Conservation (phyloP, 129 eudicot species). For the Apium graveolens region DNA sequence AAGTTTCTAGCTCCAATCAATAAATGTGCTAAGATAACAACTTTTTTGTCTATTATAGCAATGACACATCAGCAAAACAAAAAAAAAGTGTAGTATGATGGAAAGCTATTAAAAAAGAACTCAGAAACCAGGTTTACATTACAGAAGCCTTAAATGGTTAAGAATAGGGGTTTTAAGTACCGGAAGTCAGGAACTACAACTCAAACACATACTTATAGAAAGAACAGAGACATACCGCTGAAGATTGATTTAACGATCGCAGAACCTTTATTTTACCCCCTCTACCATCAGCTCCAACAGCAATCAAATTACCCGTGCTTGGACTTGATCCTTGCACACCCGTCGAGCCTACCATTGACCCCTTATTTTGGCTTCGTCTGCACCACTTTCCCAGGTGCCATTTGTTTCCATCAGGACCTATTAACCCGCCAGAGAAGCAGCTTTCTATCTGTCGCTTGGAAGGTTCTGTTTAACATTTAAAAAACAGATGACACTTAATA, state of each 20-base stretch:
- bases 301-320: conserved; percentile 46
- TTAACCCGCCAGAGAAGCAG: conserved; percentile 65
- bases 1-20: not conserved
- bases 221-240: conserved; percentile 34
- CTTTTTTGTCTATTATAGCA: not conserved
- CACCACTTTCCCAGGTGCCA: conserved; percentile 92
- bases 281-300: conserved; percentile 92
- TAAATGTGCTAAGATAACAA: not conserved
- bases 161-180: not conserved
- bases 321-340: conserved; percentile 29
- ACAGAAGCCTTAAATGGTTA: not conserved
- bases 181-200: not conserved
- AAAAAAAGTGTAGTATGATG: not conserved
- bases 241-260: conserved; percentile 37
- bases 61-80: not conserved
- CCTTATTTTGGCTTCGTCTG: conserved; percentile 43
- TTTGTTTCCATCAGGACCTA: conserved; percentile 83
- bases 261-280: conserved; percentile 69
- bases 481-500: not conserved
- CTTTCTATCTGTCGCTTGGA: conserved; percentile 32
- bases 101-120: not conserved
- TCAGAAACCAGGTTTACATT: not conserved
- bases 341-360: conserved; percentile 13
- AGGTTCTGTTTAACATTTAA: conserved; percentile 4
- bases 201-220: not conserved